phyloP scores from a whole-genome alignment of 495 filamentous ascomycete genomes.

The Aspergillus asperescens region DNA sequence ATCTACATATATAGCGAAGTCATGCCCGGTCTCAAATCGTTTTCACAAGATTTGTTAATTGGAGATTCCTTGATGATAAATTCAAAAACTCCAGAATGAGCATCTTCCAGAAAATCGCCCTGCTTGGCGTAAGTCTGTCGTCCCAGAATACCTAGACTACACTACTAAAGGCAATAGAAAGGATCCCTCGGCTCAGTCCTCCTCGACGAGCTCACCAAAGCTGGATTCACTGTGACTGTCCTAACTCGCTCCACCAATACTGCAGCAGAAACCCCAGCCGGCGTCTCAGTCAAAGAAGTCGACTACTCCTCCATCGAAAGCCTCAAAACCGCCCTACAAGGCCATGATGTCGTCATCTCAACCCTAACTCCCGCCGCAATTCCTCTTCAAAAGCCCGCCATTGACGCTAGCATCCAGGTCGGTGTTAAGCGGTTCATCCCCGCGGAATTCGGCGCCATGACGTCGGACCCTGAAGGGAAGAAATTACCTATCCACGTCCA shows the following conservation, averaged over 20 bases:
- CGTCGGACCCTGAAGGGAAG: slow-evolving; percentile 35
- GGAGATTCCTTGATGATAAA: too few species aligned
- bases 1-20: too few species aligned
- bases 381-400: slow-evolving; percentile 34
- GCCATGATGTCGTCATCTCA: slow-evolving; percentile 37
- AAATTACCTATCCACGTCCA: slow-evolving; percentile 8
- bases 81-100: neutral
- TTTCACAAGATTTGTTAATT: too few species aligned
- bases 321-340: slow-evolving; percentile 25
- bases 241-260: slow-evolving; percentile 29
- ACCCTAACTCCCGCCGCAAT: slow-evolving; percentile 25
- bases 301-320: slow-evolving; percentile 21
- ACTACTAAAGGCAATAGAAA: neutral
- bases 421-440: slow-evolving; percentile 53
- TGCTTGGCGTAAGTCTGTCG: slow-evolving; percentile 1
- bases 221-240: slow-evolving; percentile 29
- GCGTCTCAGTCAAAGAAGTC: slow-evolving; percentile 12
- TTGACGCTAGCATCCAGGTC: slow-evolving; percentile 47
- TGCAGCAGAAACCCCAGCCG: slow-evolving; percentile 6
- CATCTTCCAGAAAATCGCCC: neutral
- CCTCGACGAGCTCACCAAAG: neutral
- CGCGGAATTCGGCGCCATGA: slow-evolving; percentile 42
- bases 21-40: too few species aligned
- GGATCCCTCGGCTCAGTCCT: slow-evolving; percentile 2
- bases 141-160: neutral